Evolutionary conservation across 2,329 filamentous ascomycete genomes (phyloP), one percentile per base, ranked within the genome.

Genomic region (Xylariomycetidae sp.): DNA sequence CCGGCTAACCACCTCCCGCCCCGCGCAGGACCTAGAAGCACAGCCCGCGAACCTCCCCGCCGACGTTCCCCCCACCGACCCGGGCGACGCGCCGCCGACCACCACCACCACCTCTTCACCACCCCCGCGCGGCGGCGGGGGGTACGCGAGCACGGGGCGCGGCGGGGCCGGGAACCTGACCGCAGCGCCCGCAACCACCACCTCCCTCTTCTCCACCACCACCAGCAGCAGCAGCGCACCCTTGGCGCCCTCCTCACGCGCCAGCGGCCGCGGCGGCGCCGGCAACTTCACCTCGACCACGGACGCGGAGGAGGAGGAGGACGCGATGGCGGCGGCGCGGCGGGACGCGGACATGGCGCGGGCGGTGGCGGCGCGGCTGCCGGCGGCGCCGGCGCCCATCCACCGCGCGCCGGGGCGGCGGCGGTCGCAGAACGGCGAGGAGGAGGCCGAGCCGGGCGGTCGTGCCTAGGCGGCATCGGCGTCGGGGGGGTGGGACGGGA

Each of bases 271-370:
- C 37, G 77, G 77, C 43, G 77, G 77, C 14, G 74, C 76, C 1
- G 77, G 77, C 23, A 82, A 82, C 60, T 76, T 70, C 49, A 52
- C 67, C 32, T 63, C 67, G n/a, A n/a, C n/a, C n/a, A n/a, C n/a
- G 16, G 22, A 13, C 14, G 40, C 28, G 8, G 40, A 47, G 28
- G 46, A 47, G 12, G 52, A 51, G 38, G 43, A 54, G 38, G 48
- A 51, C 30, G 41, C 36, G 14, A 43, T 42, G 32, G 43, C 51
- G 18, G 43, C 43, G 29, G 48, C 48, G 32, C 49, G 48, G n/a
- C 41, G 54, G 6, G 54, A 57, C 33, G 47, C 51, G 19, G 40
- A 46, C 10, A 46, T 56, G 19, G 42, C 47, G 18, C 24, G 42
- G 14, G 52, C 53, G 22, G 48, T 56, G 17, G 39, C 47, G 16